These are phyloP conservation scores for Gymnopilus junonius DNA, from an alignment of 768 basidiomycete species.

Conservation along the genomic window DNA sequence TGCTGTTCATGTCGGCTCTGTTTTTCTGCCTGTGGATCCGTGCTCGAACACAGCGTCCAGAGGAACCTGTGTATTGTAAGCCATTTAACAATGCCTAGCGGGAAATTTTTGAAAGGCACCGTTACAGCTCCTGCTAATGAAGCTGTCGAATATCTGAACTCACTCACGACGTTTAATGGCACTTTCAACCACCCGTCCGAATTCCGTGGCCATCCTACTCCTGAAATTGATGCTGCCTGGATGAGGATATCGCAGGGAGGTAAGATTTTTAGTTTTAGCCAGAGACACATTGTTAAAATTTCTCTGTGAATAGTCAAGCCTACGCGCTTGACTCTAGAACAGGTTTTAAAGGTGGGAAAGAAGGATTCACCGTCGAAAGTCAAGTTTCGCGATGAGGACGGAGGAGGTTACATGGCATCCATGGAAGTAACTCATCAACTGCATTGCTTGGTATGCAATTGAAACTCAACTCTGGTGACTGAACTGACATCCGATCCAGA, in stretches of 20 bases:
- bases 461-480: no score
- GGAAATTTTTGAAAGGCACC: not conserved
- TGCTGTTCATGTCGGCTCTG: not conserved
- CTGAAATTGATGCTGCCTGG: slow-evolving; percentile 3
- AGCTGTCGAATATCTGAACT: not conserved
- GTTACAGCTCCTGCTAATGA: not conserved
- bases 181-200: not conserved
- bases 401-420: not conserved
- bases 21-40: slow-evolving; percentile 4
- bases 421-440: not conserved
- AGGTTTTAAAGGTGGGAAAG: not conserved
- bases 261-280: not conserved
- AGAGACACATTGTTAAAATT: not conserved
- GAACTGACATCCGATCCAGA: not conserved
- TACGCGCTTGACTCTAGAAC: not conserved
- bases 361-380: not conserved
- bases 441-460: not conserved
- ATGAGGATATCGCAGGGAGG: not conserved
- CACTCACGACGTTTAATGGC: not conserved
- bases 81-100: no score
- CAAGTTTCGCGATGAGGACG: not conserved
- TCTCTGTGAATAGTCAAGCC: not conserved
- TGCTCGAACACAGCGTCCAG: not conserved
- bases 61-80: not conserved
- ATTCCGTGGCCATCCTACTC: not conserved